Percentiles rank a stretch among this genome's conserved stretches.
Conservation (phyloP, 768 basidiomycete species). For the Austroboletus festivus region DNA sequence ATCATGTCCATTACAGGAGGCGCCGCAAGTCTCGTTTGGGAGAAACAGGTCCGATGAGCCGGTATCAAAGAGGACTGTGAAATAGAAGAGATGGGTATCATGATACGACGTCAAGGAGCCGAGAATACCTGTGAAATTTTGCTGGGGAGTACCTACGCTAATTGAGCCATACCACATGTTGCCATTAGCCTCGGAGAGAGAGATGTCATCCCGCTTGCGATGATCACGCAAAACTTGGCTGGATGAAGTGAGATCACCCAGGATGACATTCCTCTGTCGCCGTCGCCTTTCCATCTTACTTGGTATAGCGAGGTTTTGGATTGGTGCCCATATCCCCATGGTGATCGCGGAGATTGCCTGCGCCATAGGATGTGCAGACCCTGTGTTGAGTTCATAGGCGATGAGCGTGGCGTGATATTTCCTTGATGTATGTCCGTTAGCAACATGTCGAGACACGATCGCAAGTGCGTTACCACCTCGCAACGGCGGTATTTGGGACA, state of each 20-base stretch:
- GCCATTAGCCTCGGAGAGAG: constrained; percentile 37
- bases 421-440: constrained; percentile 25
- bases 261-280: background rate
- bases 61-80: constrained; percentile 53
- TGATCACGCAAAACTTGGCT: constrained; percentile 1
- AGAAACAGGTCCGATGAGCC: constrained; percentile 51
- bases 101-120: background rate
- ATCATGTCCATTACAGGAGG: constrained; percentile 32
- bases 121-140: constrained; percentile 38
- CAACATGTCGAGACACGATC: background rate
- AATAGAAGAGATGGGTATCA: background rate
- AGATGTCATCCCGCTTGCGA: constrained; percentile 29
- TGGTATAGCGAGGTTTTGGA: background rate
- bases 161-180: constrained; percentile 47
- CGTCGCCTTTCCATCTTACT: constrained; percentile 8
- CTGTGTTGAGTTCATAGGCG: constrained; percentile 46
- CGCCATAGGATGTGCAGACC: constrained; percentile 35
- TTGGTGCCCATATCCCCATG: background rate
- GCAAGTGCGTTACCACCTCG: background rate
- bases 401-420: constrained; percentile 43
- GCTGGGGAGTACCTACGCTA: constrained; percentile 46
- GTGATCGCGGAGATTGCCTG: constrained; percentile 7
- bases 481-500: background rate
- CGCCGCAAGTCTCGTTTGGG: constrained; percentile 28
- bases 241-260: background rate